Evolutionary conservation across 2,329 filamentous ascomycete species (phyloP).

Genomic region (Colletotrichum melonis): DNA sequence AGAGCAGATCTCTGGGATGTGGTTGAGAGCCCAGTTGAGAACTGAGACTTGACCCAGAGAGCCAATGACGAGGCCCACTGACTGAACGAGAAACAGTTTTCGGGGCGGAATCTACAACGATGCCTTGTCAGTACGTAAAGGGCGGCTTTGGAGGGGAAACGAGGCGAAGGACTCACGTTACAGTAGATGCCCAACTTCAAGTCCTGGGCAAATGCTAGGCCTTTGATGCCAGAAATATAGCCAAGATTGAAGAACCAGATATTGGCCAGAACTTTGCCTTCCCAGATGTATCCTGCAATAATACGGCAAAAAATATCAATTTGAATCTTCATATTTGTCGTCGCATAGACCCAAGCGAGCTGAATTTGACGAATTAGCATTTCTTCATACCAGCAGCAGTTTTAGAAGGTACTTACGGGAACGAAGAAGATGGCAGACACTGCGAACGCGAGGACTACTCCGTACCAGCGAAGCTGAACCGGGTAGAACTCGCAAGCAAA

Average conservation of each 20-base stretch:
- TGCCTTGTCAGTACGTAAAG: no score
- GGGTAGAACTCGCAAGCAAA: constrained; percentile 46
- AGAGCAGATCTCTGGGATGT: constrained; percentile 62
- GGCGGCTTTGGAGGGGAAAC: neutral
- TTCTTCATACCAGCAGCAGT: constrained; percentile 36
- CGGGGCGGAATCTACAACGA: constrained; percentile 50
- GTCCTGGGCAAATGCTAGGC: constrained; percentile 54
- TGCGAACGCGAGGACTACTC: constrained; percentile 42
- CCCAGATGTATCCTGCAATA: constrained; percentile 56
- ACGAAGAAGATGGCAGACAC: constrained; percentile 45
- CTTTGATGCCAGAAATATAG: constrained; percentile 56
- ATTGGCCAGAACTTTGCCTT: constrained; percentile 54
- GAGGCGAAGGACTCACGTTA: constrained; percentile 38
- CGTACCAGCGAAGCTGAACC: constrained; percentile 47
- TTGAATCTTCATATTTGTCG: constrained; percentile 56
- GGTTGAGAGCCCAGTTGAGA: constrained; percentile 49
- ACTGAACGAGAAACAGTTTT: constrained; percentile 55
- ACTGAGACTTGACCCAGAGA: constrained; percentile 56
- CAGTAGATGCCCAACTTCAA: constrained; percentile 58
- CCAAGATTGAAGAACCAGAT: constrained; percentile 52
- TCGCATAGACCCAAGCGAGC: constrained; percentile 49
- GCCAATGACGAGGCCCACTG: constrained; percentile 55
- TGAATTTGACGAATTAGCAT: constrained; percentile 7
- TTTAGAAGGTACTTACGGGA: constrained; percentile 47
- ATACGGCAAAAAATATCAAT: constrained; percentile 58